phyloP scores from a whole-genome alignment of 768 basidiomycete genomes.

The Russula sp. region DNA sequence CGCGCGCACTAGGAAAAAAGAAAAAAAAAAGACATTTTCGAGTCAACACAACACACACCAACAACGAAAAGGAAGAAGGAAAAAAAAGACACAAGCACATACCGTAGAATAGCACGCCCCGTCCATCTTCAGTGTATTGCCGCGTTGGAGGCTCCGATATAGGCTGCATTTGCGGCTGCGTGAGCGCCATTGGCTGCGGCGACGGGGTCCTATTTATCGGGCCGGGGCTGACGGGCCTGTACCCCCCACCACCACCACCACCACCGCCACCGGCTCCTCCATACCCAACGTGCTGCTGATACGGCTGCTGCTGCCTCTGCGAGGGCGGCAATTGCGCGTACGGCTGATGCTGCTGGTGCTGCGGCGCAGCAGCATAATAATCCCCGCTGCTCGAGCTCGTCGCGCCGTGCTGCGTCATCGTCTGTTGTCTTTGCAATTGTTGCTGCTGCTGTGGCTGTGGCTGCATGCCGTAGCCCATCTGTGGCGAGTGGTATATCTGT shows the following conservation, averaged over 20 bases:
- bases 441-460: constrained; percentile 25
- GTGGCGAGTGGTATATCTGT: constrained; percentile 7
- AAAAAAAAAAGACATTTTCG: neutral
- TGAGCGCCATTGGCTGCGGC: constrained; percentile 34
- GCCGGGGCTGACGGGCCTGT: constrained; percentile 38
- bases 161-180: constrained; percentile 18
- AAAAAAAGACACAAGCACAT: constrained; percentile 25
- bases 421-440: constrained; percentile 15
- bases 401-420: constrained; percentile 7
- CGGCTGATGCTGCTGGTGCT: constrained; percentile 10
- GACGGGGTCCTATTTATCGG: constrained; percentile 42
- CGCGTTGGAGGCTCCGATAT: constrained; percentile 45
- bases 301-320: constrained; percentile 27
- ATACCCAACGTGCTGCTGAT: constrained; percentile 29
- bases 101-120: constrained; percentile 86
- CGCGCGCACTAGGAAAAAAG: constrained; percentile 59
- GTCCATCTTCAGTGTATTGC: constrained; percentile 76
- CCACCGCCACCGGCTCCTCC: neutral
- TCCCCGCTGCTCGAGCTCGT: constrained; percentile 6
- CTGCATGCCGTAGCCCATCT: constrained; percentile 5
- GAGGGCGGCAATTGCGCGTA: constrained; percentile 6
- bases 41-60: neutral
- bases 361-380: constrained; percentile 3
- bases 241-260: constrained; percentile 21
- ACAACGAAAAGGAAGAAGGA: too few relatives aligned